A percentile compares a stretch with the other conserved stretches of the same genome.
Conservation (phyloP, 2,329 filamentous ascomycete species). For the Aspergillus sp. region DNA sequence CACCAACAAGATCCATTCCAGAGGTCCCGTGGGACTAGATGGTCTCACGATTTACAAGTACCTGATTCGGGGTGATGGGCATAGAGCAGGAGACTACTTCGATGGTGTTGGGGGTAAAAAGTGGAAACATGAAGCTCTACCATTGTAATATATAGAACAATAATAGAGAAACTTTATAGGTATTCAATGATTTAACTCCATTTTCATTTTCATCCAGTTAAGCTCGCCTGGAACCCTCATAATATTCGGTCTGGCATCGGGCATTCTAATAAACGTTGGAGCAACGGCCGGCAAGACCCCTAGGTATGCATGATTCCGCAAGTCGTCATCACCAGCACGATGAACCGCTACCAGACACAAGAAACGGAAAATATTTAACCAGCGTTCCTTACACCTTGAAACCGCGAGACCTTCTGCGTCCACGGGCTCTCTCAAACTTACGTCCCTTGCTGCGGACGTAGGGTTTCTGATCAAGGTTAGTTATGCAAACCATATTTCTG, state of each 20-base stretch:
- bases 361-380: neutral
- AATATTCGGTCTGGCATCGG: neutral
- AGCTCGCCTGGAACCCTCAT: constrained; percentile 16
- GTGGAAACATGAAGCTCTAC: constrained; percentile 59
- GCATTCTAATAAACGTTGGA: neutral
- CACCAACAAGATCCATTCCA: constrained; percentile 96
- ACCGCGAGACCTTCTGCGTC: constrained; percentile 95
- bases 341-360: neutral
- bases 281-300: neutral
- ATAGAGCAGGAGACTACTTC: constrained; percentile 73
- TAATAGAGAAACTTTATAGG: neutral
- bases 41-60: constrained; percentile 98
- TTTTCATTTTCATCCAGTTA: constrained; percentile 21
- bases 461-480: constrained; percentile 70
- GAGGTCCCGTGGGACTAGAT: constrained; percentile 90
- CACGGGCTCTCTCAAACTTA: constrained; percentile 99
- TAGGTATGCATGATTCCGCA: neutral
- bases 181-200: constrained; percentile 9
- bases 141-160: constrained; percentile 17
- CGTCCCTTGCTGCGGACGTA: constrained; percentile 97
- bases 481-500: neutral
- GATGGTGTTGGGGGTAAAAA: constrained; percentile 54
- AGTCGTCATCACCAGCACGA: neutral
- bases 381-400: constrained; percentile 89
- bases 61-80: constrained; percentile 78